A percentile compares a stretch with the other conserved stretches of the same genome.
Evolutionary conservation across 2,329 filamentous ascomycete species (phyloP).

Genomic region (Biscogniauxia marginata): DNA sequence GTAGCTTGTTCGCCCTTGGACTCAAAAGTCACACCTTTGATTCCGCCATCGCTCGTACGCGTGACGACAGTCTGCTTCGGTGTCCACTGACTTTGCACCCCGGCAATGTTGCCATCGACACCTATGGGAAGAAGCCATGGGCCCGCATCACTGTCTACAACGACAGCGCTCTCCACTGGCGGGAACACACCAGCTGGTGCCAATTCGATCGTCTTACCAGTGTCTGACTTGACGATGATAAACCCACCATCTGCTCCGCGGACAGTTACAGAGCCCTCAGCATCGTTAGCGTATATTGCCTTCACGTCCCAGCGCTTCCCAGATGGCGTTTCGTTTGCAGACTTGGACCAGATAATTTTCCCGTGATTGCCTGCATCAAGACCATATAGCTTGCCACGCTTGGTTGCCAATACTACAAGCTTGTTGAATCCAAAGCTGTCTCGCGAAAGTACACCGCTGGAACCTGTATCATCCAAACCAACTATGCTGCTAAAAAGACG

Average conservation of each 20-base stretch:
- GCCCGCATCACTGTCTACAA: conserved; percentile 52
- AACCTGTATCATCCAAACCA: conserved; percentile 49
- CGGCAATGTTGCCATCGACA: conserved; percentile 46
- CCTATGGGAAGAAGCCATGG: conserved; percentile 56
- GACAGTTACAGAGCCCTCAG: conserved; percentile 54
- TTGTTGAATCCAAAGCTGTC: conserved; percentile 90
- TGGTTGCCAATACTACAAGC: conserved; percentile 75
- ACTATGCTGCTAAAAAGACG: conserved; percentile 66
- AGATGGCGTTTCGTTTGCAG: conserved; percentile 56
- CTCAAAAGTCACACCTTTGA: conserved; percentile 57
- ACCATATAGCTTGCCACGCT: conserved; percentile 74
- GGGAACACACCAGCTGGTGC: conserved; percentile 40
- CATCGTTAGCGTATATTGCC: conserved; percentile 63
- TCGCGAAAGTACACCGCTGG: conserved; percentile 50
- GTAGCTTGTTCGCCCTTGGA: conserved; percentile 40
- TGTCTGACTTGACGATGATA: conserved; percentile 52
- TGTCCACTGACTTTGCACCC: conserved; percentile 44
- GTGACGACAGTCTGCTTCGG: conserved; percentile 57
- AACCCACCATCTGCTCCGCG: conserved; percentile 62
- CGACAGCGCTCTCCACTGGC: conserved; percentile 45
- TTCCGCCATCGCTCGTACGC: conserved; percentile 44
- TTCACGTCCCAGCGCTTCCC: conserved; percentile 64
- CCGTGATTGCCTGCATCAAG: conserved; percentile 76
- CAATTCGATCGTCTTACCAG: conserved; percentile 50
- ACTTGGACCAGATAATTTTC: conserved; percentile 71